These are phyloP conservation scores for Nicotiana otophora DNA, from an alignment of 257 asterid genomes.

Conservation along the genomic window DNA sequence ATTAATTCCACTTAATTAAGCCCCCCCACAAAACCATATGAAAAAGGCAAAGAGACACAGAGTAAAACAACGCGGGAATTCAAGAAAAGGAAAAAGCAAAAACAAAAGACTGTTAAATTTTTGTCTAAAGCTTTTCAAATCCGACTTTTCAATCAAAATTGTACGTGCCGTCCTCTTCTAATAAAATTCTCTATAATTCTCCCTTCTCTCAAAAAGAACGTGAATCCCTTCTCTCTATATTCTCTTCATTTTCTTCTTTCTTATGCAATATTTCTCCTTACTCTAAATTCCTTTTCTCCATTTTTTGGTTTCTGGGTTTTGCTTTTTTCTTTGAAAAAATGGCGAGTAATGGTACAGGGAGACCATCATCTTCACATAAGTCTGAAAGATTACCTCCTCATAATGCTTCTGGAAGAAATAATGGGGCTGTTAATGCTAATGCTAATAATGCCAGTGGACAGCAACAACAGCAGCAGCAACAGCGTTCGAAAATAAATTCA, in stretches of 20 bases:
- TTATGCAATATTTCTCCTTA: too few relatives aligned
- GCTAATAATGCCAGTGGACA: slow-evolving; percentile 19
- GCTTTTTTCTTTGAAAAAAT: slow-evolving; percentile 8
- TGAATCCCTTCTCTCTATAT: slow-evolving; percentile 3
- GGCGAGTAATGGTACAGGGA: slow-evolving; percentile 36
- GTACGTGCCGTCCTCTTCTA: slow-evolving; percentile 15
- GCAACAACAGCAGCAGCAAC: slow-evolving; percentile 9
- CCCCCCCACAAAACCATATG: background rate
- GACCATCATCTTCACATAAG: slow-evolving; percentile 35
- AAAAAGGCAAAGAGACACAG: too few relatives aligned
- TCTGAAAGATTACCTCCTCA: slow-evolving; percentile 35
- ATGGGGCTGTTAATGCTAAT: background rate
- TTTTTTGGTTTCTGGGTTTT: background rate
- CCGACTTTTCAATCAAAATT: background rate
- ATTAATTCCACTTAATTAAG: background rate
- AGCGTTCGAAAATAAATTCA: slow-evolving; percentile 19
- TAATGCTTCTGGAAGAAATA: slow-evolving; percentile 10
- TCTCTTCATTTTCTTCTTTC: background rate
- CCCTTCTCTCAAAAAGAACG: background rate
- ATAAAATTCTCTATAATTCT: background rate
- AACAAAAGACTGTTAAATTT: background rate
- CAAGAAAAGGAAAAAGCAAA: background rate
- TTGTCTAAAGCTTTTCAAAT: too few relatives aligned
- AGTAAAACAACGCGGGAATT: background rate
- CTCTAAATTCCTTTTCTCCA: background rate